Base-by-base conservation (phyloP, 2,329 filamentous ascomycete genomes). In the Colletotrichum sp. region DNA sequence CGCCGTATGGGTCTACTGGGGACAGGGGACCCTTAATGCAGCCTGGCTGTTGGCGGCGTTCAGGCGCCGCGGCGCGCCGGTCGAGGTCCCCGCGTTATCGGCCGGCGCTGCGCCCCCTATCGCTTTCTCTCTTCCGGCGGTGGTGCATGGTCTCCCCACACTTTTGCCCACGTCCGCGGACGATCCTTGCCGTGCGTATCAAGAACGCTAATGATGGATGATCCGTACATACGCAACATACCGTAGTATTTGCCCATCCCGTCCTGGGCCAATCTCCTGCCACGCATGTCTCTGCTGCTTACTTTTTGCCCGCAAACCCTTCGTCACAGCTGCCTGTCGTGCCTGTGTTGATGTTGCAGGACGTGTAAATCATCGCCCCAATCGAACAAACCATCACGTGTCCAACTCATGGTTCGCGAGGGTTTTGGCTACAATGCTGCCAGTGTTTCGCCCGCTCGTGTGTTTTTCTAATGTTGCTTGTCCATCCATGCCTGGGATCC, bases 341-440 rank as follows among this genome's bases (percentile, higher is more conserved):
- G 21, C 26, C 26, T 30, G 15, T 15, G 9, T 26, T 13, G 30
- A 67, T 55, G 21, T 21, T 34, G 32, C 43, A 30, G 18, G 5
- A 24, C 8, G 66, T 32, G 38, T 24, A 34, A 60, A 73, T 75
- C 64, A 68, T 62, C 24, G 24, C 16, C 43, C 52, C 52, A 62
- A 48, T 32, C 9, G 36, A 62, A 16, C 15, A 52, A 24, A 34
- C 26, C 32, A 64, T 67, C 69, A 58, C 56, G 56, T 75, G 69
- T 48, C 56, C 38, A 48, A 26, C 62, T 68, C 73, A 75, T 73
- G 70, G 73, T 75, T 75, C 69, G 70, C 38, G 52, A 61, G 55
- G 32, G 61, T 34, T 60, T 30, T 43, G n/a, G n/a, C n/a, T 32
- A 61, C n/a, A 48, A 21, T 26, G 21, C 16, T 48, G 55, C 15